Evolutionary conservation across 1,284 basidiomycete species (phyloP).

Genomic region (Malassezia caprae): DNA sequence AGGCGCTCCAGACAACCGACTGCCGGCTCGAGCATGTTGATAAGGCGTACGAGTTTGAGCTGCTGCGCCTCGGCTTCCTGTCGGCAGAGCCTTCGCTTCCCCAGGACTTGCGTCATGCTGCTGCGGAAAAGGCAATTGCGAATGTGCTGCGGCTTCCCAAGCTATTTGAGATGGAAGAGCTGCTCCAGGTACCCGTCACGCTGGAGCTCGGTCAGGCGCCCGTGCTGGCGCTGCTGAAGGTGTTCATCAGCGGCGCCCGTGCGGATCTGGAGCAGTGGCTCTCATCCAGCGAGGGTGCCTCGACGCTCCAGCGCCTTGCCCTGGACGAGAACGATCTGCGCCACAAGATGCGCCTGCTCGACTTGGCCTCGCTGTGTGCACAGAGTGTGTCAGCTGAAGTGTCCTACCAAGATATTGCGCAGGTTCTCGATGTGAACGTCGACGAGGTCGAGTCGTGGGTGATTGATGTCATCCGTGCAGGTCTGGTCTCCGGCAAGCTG

Average conservation of each 20-base stretch:
- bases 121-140: conserved; percentile 34
- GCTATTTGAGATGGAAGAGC: conserved; percentile 41
- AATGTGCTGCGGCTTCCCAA: conserved; percentile 36
- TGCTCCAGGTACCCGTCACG: conserved; percentile 31
- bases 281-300: conserved; percentile 2
- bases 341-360: conserved; percentile 43
- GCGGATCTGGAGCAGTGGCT: conserved; percentile 28
- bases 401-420: conserved; percentile 31
- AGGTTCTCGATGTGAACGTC: conserved; percentile 21
- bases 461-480: conserved; percentile 47
- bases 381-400: conserved; percentile 36
- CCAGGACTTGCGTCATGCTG: conserved; percentile 11
- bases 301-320: conserved; percentile 21
- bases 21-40: conserved; percentile 27
- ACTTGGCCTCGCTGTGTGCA: conserved; percentile 40
- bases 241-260: conserved; percentile 33
- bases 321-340: conserved; percentile 23
- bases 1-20: conserved; percentile 28
- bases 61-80: conserved; percentile 41
- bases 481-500: conserved; percentile 41
- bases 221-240: conserved; percentile 32
- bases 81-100: conserved; percentile 17
- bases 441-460: conserved; percentile 46
- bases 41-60: conserved; percentile 35
- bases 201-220: conserved; percentile 24